Evolutionary conservation across 129 eudicot species (phyloP).

Genomic region (Rutidosis leptorrhynchoides): DNA sequence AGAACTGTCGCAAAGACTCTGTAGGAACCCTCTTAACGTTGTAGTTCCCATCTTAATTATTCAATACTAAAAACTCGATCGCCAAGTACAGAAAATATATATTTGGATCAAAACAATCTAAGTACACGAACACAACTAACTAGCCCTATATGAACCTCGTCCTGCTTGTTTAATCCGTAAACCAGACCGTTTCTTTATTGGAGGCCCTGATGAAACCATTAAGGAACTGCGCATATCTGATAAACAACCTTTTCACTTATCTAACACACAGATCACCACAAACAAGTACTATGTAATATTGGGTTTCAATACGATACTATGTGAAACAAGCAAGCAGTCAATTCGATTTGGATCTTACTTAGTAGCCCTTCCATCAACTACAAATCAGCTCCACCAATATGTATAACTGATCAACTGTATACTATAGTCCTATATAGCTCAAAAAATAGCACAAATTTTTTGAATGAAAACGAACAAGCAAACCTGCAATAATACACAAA

Average conservation of each 20-base stretch:
- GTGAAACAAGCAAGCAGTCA: conserved; percentile 12
- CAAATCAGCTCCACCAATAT: conserved; percentile 11
- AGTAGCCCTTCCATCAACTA: conserved; percentile 15
- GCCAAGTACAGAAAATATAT: conserved; percentile 31
- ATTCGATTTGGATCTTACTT: neutral
- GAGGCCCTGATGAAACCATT: conserved; percentile 74
- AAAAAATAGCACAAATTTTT: neutral
- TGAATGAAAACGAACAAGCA: conserved; percentile 22
- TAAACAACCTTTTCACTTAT: conserved; percentile 20
- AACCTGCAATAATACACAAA: conserved; percentile 37
- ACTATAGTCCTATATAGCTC: neutral
- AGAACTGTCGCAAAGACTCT: conserved; percentile 62
- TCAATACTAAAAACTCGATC: conserved; percentile 19
- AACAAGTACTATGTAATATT: conserved; percentile 17
- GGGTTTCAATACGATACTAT: conserved; percentile 4
- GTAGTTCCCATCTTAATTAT: conserved; percentile 53
- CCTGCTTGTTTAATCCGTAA: conserved; percentile 88
- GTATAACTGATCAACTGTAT: conserved; percentile 8
- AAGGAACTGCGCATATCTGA: conserved; percentile 49
- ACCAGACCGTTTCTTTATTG: conserved; percentile 83
- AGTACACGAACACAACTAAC: conserved; percentile 47
- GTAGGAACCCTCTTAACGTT: conserved; percentile 56
- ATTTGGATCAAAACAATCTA: conserved; percentile 34
- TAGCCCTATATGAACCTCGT: conserved; percentile 81
- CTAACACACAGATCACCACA: conserved; percentile 20